These are phyloP conservation scores for Chenopodium quinoa DNA, from an alignment of 148 eudicot species.

Conservation along the genomic window DNA sequence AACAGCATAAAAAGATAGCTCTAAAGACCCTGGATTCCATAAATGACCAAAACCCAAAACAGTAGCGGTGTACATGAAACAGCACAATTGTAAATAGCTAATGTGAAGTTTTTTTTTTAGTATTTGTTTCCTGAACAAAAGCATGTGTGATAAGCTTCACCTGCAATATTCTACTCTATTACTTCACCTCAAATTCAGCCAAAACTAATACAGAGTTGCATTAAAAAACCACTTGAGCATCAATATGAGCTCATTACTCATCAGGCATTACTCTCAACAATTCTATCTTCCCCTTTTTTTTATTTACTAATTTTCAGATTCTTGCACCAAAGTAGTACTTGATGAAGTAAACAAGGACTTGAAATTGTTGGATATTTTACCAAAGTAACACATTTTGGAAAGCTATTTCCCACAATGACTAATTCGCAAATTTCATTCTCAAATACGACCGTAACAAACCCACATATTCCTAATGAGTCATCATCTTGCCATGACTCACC, in stretches of 20 bases:
- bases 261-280: neutral
- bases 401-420: too few species aligned
- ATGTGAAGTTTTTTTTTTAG: neutral
- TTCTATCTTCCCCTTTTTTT: neutral
- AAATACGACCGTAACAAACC: too few species aligned
- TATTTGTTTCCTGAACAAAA: neutral
- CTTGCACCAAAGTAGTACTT: too few species aligned
- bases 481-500: too few species aligned
- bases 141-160: neutral
- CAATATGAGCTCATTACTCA: neutral
- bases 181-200: neutral
- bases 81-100: neutral
- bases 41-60: too few species aligned
- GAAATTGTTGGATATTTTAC: too few species aligned
- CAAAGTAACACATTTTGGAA: too few species aligned
- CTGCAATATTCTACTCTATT: neutral
- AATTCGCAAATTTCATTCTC: too few species aligned
- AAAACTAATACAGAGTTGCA: neutral
- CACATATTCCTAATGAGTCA: too few species aligned
- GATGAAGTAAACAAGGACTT: too few species aligned
- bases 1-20: neutral
- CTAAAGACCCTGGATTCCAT: neutral
- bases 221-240: neutral
- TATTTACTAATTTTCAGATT: too few species aligned
- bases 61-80: neutral